Conservation (phyloP, 495 filamentous ascomycete species). For the Apiosordaria backusii region DNA sequence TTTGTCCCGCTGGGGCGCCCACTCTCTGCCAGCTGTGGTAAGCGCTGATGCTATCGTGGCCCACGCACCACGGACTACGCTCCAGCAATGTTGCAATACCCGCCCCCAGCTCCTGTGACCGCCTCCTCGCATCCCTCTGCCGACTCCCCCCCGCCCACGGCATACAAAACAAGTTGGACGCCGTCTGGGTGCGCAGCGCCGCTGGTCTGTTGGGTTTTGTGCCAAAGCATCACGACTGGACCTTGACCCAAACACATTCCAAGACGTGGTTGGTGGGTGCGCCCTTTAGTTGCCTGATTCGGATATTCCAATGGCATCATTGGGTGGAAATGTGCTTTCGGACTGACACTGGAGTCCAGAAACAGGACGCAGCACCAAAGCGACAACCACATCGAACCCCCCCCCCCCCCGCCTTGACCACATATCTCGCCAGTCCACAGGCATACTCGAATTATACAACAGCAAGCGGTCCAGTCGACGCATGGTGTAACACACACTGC, state of each 20-base stretch:
- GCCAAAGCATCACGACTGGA: neutral
- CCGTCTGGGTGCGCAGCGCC: slow-evolving; percentile 2
- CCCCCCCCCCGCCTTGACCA: too few species aligned
- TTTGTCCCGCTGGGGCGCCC: slow-evolving; percentile 20
- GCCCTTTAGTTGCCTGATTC: too few species aligned
- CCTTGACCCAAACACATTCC: neutral
- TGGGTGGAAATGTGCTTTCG: neutral
- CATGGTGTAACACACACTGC: slow-evolving; percentile 11
- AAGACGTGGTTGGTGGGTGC: neutral
- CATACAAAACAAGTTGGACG: slow-evolving; percentile 20
- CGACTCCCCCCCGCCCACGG: slow-evolving; percentile 3
- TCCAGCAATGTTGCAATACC: slow-evolving; percentile 19
- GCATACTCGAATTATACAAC: too few species aligned
- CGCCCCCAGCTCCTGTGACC: slow-evolving; percentile 22
- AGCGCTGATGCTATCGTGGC: slow-evolving; percentile 16
- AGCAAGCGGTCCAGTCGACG: neutral
- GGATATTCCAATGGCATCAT: too few species aligned
- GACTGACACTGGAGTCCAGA: neutral
- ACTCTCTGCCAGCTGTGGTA: slow-evolving; percentile 12
- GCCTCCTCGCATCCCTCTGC: slow-evolving; percentile 13
- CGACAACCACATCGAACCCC: too few species aligned
- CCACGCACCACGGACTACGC: slow-evolving; percentile 13
- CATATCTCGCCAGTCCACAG: too few species aligned
- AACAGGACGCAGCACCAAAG: neutral
- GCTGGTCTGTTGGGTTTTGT: neutral